Evolutionary conservation across 331 rosid species (phyloP).

Genomic region (Malus hybrid): DNA sequence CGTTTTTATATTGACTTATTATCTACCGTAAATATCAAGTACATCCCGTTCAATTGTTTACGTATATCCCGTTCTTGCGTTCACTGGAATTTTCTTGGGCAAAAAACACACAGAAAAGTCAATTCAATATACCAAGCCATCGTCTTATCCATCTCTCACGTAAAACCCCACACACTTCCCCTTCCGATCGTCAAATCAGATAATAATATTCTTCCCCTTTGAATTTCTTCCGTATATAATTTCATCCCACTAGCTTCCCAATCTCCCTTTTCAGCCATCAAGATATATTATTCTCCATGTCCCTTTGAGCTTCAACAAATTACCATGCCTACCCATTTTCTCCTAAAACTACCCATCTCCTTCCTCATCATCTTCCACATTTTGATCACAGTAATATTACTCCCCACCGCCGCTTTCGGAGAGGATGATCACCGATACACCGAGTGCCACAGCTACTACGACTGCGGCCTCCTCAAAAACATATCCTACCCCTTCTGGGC

Average conservation of each 20-base stretch:
- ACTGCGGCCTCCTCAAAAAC: slow-evolving; percentile 21
- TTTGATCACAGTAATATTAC: not conserved
- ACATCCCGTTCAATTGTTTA: not conserved
- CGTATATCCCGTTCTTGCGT: not conserved
- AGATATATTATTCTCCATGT: not conserved
- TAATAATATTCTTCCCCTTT: not conserved
- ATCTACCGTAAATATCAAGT: not conserved
- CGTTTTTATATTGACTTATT: too few relatives aligned
- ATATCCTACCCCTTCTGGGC: too few relatives aligned
- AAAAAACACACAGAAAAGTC: not conserved
- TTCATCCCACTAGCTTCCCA: not conserved
- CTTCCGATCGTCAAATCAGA: not conserved
- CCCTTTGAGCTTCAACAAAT: not conserved
- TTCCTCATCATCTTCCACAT: slow-evolving; percentile 1
- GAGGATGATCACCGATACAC: not conserved
- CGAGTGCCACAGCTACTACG: slow-evolving; percentile 12
- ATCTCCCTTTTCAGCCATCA: not conserved
- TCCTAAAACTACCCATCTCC: not conserved
- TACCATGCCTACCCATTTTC: not conserved
- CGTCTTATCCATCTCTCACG: not conserved
- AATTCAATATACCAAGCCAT: not conserved
- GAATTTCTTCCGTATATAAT: not conserved
- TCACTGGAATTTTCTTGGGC: not conserved
- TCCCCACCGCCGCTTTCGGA: slow-evolving; percentile 1
- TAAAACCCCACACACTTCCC: not conserved